Evolutionary conservation across 768 basidiomycete species (phyloP).

Genomic region (Leccinellum rugosiceps): DNA sequence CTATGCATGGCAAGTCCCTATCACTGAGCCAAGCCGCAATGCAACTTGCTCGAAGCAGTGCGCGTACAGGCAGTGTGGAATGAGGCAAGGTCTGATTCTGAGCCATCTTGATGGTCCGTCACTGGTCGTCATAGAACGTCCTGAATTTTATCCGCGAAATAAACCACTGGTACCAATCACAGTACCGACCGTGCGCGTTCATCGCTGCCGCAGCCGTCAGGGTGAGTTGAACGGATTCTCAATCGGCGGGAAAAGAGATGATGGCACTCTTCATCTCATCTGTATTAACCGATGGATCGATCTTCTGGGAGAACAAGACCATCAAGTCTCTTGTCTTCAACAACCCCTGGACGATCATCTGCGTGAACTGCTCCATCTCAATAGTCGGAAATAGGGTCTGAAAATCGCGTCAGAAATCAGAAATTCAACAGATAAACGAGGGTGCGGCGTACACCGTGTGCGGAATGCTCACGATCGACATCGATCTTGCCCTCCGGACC

Average conservation of each 20-base stretch:
- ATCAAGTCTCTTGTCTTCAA: background rate
- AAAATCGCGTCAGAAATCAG: background rate
- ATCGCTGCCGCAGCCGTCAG: background rate
- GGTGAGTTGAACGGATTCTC: background rate
- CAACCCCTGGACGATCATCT: background rate
- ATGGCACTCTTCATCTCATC: background rate
- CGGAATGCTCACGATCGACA: background rate
- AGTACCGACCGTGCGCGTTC: background rate
- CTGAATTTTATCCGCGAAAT: background rate
- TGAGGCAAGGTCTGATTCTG: no score
- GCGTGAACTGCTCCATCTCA: background rate
- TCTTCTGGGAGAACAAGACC: background rate
- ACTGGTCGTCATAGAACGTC: no score
- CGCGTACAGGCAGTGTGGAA: no score
- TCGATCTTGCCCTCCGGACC: background rate
- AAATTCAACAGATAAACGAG: background rate
- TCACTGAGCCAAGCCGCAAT: no score
- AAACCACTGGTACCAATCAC: background rate
- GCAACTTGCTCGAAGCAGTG: no score
- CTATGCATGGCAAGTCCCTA: no score
- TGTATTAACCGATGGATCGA: background rate
- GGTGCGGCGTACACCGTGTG: background rate
- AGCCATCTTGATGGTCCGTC: no score
- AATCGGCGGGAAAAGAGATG: background rate
- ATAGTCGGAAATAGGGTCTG: slow-evolving; percentile 1